These are phyloP conservation scores for Chaetomium strumarium DNA, from an alignment of 2,329 filamentous ascomycete species.

Conservation along the genomic window DNA sequence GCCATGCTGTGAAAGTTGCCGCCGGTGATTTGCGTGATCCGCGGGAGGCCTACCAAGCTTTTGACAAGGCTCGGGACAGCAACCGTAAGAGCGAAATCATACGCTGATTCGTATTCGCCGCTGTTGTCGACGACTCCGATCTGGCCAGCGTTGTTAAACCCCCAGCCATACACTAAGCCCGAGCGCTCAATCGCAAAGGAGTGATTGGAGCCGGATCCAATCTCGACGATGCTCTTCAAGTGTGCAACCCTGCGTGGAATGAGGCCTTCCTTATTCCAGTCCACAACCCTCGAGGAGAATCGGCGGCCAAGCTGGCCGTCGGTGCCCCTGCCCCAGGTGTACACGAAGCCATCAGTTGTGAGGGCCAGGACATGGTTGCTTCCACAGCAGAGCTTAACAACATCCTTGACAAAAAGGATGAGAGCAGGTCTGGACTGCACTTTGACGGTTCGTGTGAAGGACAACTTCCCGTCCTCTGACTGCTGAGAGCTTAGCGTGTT, in stretches of 20 bases:
- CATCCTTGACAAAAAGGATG: slow-evolving; percentile 44
- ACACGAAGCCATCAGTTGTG: slow-evolving; percentile 11
- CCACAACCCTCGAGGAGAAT: slow-evolving; percentile 6
- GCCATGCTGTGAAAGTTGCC: slow-evolving; percentile 65
- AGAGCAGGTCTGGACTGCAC: slow-evolving; percentile 47
- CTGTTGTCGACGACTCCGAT: slow-evolving; percentile 55
- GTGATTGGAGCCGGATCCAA: slow-evolving; percentile 65
- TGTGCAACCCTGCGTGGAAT: slow-evolving; percentile 8
- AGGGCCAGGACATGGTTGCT: slow-evolving; percentile 18
- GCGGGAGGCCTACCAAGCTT: neutral
- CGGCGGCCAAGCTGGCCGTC: slow-evolving; percentile 18
- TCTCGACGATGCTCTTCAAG: slow-evolving; percentile 10
- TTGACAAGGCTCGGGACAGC: slow-evolving; percentile 3
- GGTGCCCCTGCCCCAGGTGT: slow-evolving; percentile 14
- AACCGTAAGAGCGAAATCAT: slow-evolving; percentile 2
- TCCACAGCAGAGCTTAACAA: slow-evolving; percentile 13
- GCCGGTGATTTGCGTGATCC: slow-evolving; percentile 38
- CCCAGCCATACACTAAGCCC: slow-evolving; percentile 72
- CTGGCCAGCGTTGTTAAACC: slow-evolving; percentile 80
- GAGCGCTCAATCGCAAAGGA: slow-evolving; percentile 71
- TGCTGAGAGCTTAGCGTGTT: slow-evolving; percentile 25
- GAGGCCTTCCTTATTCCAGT: slow-evolving; percentile 11
- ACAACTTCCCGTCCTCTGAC: slow-evolving; percentile 39
- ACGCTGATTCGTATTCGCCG: slow-evolving; percentile 6
- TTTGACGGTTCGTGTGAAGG: slow-evolving; percentile 25